Evolutionary conservation across 2,329 filamentous ascomycete genomes (phyloP).

Genomic region (Paecilomyces niveus): DNA sequence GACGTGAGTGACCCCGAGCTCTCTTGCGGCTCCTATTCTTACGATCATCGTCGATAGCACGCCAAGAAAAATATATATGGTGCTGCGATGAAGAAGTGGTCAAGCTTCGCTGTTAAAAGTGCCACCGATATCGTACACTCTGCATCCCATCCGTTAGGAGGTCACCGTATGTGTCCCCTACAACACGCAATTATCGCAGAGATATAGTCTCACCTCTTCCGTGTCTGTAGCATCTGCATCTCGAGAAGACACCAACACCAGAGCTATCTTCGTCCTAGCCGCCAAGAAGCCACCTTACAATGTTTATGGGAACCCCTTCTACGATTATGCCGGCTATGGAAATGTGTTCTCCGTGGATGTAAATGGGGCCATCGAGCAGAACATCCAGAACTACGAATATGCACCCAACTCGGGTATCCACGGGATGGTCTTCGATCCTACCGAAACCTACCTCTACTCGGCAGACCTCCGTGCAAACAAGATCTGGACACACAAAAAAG

Average conservation of each 20-base stretch:
- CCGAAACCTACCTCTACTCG: conserved; percentile 41
- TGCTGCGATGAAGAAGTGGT: conserved; percentile 90
- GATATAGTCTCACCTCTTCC: conserved; percentile 1
- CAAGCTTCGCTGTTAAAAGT: conserved; percentile 68
- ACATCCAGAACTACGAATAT: conserved; percentile 43
- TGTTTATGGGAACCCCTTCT: conserved; percentile 88
- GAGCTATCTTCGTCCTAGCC: conserved; percentile 82
- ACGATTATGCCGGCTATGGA: conserved; percentile 73
- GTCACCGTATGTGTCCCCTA: conserved; percentile 54
- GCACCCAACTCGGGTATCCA: conserved; percentile 40
- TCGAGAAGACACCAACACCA: conserved; percentile 66
- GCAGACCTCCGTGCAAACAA: conserved; percentile 43
- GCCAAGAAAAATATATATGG: conserved; percentile 79
- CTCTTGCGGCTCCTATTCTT: conserved; percentile 1
- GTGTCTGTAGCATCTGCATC: conserved; percentile 55
- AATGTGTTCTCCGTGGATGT: conserved; percentile 53
- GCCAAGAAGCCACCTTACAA: conserved; percentile 69
- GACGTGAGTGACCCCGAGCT: conserved; percentile 52
- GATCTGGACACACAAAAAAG: conserved; percentile 76
- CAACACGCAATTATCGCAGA: background rate
- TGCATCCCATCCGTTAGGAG: conserved; percentile 66
- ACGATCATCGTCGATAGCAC: conserved; percentile 47
- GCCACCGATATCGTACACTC: conserved; percentile 71
- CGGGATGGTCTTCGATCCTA: conserved; percentile 42
- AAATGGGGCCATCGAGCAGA: conserved; percentile 32